Conservation (phyloP, 1,284 basidiomycete genomes). For the Apiotrichum akiyoshidainum region DNA sequence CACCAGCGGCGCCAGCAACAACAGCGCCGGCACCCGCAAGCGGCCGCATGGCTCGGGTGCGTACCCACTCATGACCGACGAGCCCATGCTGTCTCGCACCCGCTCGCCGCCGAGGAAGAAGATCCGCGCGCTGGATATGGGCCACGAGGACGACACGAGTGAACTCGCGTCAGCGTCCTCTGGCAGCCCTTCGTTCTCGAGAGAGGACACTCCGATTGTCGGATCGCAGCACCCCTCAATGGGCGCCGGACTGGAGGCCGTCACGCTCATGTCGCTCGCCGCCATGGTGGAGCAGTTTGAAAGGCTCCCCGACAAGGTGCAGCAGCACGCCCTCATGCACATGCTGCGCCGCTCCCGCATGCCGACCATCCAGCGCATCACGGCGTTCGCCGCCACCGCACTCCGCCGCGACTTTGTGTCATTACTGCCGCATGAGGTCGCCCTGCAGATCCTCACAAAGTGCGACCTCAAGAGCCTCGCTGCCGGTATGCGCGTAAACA, state of each 20-base stretch:
- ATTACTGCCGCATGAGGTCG: slow-evolving; percentile 46
- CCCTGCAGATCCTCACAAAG: slow-evolving; percentile 44
- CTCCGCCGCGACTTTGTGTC: slow-evolving; percentile 48
- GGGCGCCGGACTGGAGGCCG: slow-evolving; percentile 43
- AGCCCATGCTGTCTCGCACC: neutral
- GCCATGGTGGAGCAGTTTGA: slow-evolving; percentile 45
- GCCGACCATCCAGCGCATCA: slow-evolving; percentile 47
- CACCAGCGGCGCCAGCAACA: too few species aligned
- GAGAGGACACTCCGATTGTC: neutral
- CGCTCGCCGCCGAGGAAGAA: slow-evolving; percentile 44
- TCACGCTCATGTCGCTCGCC: slow-evolving; percentile 46
- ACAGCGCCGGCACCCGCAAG: slow-evolving; percentile 22
- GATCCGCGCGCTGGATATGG: slow-evolving; percentile 24
- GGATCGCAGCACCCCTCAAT: slow-evolving; percentile 19
- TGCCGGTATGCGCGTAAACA: slow-evolving; percentile 37
- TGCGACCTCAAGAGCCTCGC: slow-evolving; percentile 39
- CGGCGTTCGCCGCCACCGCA: slow-evolving; percentile 40
- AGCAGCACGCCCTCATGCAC: slow-evolving; percentile 51
- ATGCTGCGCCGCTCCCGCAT: slow-evolving; percentile 46
- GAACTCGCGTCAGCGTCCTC: neutral
- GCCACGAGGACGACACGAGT: slow-evolving; percentile 19
- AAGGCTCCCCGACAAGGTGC: slow-evolving; percentile 45
- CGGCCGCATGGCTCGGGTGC: slow-evolving; percentile 26
- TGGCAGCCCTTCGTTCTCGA: neutral
- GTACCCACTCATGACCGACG: neutral